Conservation (phyloP, 1,284 basidiomycete species). For the Cutaneotrichosporon spelunceum region DNA sequence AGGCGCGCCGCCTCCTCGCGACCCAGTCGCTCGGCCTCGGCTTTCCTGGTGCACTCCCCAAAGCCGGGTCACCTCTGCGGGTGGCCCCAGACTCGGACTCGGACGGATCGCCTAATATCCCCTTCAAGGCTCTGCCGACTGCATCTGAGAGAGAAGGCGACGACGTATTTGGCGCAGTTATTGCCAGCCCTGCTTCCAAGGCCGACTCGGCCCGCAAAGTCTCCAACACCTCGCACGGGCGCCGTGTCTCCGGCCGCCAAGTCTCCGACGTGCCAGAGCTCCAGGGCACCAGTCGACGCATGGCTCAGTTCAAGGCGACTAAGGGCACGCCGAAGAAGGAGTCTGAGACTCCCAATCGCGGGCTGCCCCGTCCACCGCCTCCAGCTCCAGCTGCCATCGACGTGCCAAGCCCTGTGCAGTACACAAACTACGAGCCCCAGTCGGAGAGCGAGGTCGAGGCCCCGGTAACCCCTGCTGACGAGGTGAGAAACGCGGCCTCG, state of each 20-base stretch:
- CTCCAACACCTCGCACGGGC: neutral
- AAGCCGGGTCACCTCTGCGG: neutral
- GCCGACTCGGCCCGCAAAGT: neutral
- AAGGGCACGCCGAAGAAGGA: conserved; percentile 20
- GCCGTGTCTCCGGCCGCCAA: conserved; percentile 20
- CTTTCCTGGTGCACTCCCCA: conserved; percentile 21
- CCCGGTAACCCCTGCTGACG: neutral
- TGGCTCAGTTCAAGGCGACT: conserved; percentile 21
- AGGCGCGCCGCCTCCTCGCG: conserved; percentile 46
- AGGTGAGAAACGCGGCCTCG: conserved; percentile 10
- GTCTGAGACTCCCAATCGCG: conserved; percentile 21
- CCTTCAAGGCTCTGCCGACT: neutral
- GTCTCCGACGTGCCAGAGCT: conserved; percentile 32
- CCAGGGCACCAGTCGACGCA: conserved; percentile 41
- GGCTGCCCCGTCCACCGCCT: conserved; percentile 24
- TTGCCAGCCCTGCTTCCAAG: conserved; percentile 15
- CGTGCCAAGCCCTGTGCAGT: conserved; percentile 38
- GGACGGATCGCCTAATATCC: neutral
- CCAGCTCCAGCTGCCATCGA: conserved; percentile 34
- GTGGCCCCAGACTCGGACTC: conserved; percentile 2
- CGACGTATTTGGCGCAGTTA: conserved; percentile 22
- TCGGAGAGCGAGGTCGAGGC: conserved; percentile 15
- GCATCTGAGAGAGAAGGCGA: neutral
- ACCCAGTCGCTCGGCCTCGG: conserved; percentile 49
- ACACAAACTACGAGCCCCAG: conserved; percentile 15